These are phyloP conservation scores for Cryphonectria parasitica DNA, from an alignment of 2,329 filamentous ascomycete genomes.

Conservation along the genomic window DNA sequence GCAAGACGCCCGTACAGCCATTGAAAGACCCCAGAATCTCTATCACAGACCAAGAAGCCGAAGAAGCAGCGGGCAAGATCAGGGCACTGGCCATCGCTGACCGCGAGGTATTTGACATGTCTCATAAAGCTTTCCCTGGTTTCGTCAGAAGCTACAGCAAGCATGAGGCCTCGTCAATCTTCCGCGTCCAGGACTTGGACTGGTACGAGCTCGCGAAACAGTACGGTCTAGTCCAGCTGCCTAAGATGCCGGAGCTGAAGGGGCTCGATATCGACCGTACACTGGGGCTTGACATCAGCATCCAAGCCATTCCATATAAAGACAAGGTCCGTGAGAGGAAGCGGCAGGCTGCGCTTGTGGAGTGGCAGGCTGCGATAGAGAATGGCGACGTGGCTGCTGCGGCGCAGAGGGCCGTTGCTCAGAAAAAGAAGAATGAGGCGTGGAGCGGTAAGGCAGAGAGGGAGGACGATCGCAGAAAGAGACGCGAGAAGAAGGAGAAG, in stretches of 20 bases:
- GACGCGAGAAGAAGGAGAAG: conserved; percentile 42
- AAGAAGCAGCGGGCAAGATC: conserved; percentile 38
- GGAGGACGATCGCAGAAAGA: conserved; percentile 59
- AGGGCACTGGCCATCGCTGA: conserved; percentile 53
- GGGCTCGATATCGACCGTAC: conserved; percentile 66
- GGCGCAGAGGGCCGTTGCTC: conserved; percentile 48
- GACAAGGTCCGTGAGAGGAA: conserved; percentile 73
- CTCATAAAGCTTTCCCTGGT: conserved; percentile 87
- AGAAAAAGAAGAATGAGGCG: conserved; percentile 66
- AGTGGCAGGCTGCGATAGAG: conserved; percentile 48
- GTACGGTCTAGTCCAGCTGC: conserved; percentile 85
- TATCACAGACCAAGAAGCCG: conserved; percentile 65
- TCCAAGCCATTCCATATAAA: conserved; percentile 70
- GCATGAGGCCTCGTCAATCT: conserved; percentile 90
- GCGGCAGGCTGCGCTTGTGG: conserved; percentile 59
- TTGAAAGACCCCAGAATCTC: conserved; percentile 61
- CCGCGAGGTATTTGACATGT: conserved; percentile 79
- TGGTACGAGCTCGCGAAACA: conserved; percentile 81
- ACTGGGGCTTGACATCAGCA: conserved; percentile 66
- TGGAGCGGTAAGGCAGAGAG: conserved; percentile 75
- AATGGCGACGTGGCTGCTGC: conserved; percentile 42
- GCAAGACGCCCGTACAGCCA: conserved; percentile 79
- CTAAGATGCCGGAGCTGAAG: conserved; percentile 90
- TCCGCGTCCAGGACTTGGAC: conserved; percentile 78
- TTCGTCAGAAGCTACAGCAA: conserved; percentile 92